Base-by-base conservation (phyloP, 2,329 filamentous ascomycete genomes). In the Neurospora crassa region DNA sequence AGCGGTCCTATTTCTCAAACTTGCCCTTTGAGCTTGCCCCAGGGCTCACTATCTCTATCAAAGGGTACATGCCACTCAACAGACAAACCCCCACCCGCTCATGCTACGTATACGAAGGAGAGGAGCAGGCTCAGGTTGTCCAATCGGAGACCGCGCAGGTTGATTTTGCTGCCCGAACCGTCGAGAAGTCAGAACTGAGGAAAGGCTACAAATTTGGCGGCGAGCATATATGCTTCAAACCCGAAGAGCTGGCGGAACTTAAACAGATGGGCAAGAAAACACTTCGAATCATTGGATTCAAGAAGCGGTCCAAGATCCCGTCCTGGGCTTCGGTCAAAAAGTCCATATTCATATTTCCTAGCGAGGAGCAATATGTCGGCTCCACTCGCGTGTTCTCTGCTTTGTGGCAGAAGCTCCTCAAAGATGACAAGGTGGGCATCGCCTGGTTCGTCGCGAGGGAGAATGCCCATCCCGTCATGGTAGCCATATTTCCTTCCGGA, bases 151-250 rank as follows among this genome's bases (percentile, higher is more conserved):
- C 92, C 0, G 90, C 89, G 1, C 88, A 90, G 71, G 86, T 94
- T 70, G 91, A 93, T 4, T 92, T 93, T 73, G 93, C 96, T 75
- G 94, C 90, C 20, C 88, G 90, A 45, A 88, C 89, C 0, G 89
- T 98, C 0, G 91, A 96, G 74, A 94, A 94, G 76, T 83, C 82
- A 3, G 94, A 98, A 77, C 88, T 96, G 24, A 91, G 91, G 72
- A 97, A 96, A 80, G 96, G 95, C 0, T 99, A 96, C 84, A 97
- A 96, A 77, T 98, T 98, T 78, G 96, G 95, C 14, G 94, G 93
- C 47, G 93, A 97, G 75, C 93, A 93, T 68, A 89, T 99, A 67
- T 87, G 91, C 68, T 99, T 99, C 79, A 90, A 90, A 0, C 87
- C 90, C 0, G 94, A 97, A 42, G 95, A 99, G 79, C 89, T 95